Conservation (phyloP, 441 rosid species). For the Croton laevigatus region DNA sequence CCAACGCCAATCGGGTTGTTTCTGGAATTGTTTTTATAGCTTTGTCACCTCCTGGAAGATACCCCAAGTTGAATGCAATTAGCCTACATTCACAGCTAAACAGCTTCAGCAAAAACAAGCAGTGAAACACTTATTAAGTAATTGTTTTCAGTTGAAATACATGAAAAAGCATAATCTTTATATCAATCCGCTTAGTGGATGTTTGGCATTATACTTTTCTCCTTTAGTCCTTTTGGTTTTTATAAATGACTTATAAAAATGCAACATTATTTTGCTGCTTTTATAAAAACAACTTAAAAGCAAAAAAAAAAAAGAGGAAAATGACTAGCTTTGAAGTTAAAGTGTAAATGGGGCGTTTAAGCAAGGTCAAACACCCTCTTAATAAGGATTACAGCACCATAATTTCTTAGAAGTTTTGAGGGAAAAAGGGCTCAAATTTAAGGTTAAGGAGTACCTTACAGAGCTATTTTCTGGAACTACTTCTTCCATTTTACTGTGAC, state of each 20-base stretch:
- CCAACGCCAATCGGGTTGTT: constrained; percentile 61
- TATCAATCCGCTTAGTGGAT: no score
- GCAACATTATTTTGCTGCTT: no score
- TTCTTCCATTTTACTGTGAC: constrained; percentile 64
- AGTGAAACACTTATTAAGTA: background rate
- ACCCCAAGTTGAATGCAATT: constrained; percentile 89
- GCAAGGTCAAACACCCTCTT: background rate
- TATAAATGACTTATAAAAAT: no score
- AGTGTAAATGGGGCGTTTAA: no score
- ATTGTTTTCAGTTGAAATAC: background rate
- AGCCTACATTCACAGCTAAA: constrained; percentile 44
- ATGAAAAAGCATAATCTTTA: background rate
- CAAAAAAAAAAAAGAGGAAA: no score
- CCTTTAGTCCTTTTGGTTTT: no score
- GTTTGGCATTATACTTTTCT: no score
- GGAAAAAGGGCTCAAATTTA: no score
- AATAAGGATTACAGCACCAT: background rate
- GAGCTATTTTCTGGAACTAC: constrained; percentile 36
- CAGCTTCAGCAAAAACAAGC: background rate
- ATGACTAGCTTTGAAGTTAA: no score
- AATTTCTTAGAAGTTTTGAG: background rate
- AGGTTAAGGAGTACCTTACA: constrained; percentile 40
- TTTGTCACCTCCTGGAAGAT: constrained; percentile 89
- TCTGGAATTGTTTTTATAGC: constrained; percentile 49
- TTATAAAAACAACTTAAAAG: no score